Conservation (phyloP, 352 stramenopile genomes). For the Elongisporangium anandrum region DNA sequence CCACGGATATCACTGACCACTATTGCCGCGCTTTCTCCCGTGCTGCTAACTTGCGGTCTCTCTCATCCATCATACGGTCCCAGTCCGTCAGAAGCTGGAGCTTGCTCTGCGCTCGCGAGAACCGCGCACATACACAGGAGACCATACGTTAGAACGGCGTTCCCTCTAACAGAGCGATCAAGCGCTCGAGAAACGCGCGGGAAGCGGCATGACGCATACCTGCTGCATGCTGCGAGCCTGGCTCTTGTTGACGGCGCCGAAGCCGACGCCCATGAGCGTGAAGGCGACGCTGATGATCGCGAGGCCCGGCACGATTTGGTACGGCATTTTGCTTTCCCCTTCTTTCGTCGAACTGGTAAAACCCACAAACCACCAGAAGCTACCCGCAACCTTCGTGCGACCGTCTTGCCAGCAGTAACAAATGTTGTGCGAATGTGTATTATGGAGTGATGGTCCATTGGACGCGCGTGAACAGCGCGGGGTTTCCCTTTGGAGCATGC, state of each 20-base stretch:
- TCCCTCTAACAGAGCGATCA: not conserved
- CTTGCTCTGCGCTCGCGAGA: slow-evolving; percentile 43
- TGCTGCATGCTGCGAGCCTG: slow-evolving; percentile 64
- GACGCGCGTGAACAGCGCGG: not conserved
- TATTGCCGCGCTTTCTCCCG: slow-evolving; percentile 18
- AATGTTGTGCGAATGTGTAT: slow-evolving; percentile 4
- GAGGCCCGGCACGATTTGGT: slow-evolving; percentile 80
- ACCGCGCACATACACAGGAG: not conserved
- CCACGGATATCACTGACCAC: not conserved
- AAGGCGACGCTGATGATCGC: slow-evolving; percentile 72
- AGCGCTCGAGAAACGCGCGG: not conserved
- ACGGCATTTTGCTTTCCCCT: slow-evolving; percentile 55
- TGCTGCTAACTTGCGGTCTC: slow-evolving; percentile 60
- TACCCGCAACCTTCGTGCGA: not conserved
- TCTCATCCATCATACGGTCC: slow-evolving; percentile 80
- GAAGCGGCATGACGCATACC: slow-evolving; percentile 21
- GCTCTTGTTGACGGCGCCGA: slow-evolving; percentile 72
- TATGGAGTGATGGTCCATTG: slow-evolving; percentile 13
- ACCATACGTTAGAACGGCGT: not conserved
- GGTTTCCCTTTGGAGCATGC: slow-evolving; percentile 5
- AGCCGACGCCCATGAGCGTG: slow-evolving; percentile 73
- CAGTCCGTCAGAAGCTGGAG: slow-evolving; percentile 73
- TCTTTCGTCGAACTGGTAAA: not conserved
- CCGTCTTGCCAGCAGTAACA: not conserved
- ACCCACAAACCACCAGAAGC: not conserved